Evolutionary conservation across 1,284 basidiomycete genomes (phyloP).

Genomic region (Hemileia vastatrix): DNA sequence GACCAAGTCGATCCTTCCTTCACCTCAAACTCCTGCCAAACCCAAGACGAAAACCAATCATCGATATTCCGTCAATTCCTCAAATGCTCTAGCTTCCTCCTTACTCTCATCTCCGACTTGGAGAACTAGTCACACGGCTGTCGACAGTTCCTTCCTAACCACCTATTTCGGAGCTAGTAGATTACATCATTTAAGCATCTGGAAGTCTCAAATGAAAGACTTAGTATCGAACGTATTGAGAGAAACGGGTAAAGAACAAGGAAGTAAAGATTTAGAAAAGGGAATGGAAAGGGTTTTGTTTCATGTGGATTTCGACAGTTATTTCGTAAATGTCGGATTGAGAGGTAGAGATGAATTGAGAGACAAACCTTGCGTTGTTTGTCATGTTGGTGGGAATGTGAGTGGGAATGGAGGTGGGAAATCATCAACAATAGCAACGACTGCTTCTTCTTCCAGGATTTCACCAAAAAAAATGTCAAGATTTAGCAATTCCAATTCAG

Average conservation of each 20-base stretch:
- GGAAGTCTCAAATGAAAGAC: slow-evolving; percentile 81
- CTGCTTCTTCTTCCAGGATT: not conserved
- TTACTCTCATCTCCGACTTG: slow-evolving; percentile 37
- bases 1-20: too few species aligned
- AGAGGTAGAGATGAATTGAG: slow-evolving; percentile 63
- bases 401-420: slow-evolving; percentile 50
- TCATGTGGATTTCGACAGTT: slow-evolving; percentile 95
- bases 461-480: not conserved
- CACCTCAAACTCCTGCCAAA: too few species aligned
- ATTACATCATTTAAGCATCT: slow-evolving; percentile 78
- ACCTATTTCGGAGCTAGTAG: slow-evolving; percentile 70
- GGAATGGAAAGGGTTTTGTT: slow-evolving; percentile 57
- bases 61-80: too few species aligned
- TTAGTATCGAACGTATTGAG: slow-evolving; percentile 50
- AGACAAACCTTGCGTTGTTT: slow-evolving; percentile 83
- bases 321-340: slow-evolving; percentile 84
- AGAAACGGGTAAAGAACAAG: slow-evolving; percentile 41
- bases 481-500: not conserved
- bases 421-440: slow-evolving; percentile 42
- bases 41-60: too few species aligned
- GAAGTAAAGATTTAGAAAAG: slow-evolving; percentile 39
- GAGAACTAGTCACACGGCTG: slow-evolving; percentile 40
- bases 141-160: slow-evolving; percentile 34
- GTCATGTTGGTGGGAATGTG: slow-evolving; percentile 70
- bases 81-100: too few species aligned